Conservation (phyloP, 2,329 filamentous ascomycete species). For the Leptographium galeiforme region DNA sequence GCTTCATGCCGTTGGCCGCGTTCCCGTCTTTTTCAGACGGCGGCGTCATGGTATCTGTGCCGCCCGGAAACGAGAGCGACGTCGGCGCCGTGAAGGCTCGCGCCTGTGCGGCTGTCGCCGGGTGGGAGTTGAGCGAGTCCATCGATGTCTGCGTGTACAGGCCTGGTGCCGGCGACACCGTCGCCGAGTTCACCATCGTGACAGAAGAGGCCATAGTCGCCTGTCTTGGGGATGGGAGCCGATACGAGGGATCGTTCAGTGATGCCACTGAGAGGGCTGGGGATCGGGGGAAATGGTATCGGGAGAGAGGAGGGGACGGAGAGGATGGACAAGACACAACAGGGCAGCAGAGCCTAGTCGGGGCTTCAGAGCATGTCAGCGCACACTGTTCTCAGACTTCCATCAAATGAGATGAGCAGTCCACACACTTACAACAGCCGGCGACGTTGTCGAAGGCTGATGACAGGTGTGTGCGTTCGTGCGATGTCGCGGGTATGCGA, state of each 20-base stretch:
- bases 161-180: conserved; percentile 8
- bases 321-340: conserved; percentile 3
- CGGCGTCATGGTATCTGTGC: conserved; percentile 11
- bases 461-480: conserved; percentile 10
- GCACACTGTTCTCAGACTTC: conserved; percentile 9
- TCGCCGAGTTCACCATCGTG: conserved; percentile 6
- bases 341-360: conserved; percentile 9
- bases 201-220: conserved; percentile 9
- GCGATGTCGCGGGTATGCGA: not conserved
- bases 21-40: conserved; percentile 12
- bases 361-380: conserved; percentile 10
- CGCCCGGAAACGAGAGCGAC: conserved; percentile 79
- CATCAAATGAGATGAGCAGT: conserved; percentile 10
- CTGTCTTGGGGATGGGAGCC: not conserved
- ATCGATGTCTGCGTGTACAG: conserved; percentile 31
- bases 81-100: conserved; percentile 90
- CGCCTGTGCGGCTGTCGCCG: conserved; percentile 80
- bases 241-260: not conserved
- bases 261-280: not conserved
- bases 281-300: not conserved
- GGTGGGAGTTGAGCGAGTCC: conserved; percentile 87
- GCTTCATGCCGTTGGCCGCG: conserved; percentile 10
- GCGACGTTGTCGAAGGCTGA: conserved; percentile 12
- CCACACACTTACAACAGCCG: conserved; percentile 13
- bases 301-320: not conserved